Evolutionary conservation across 106 monocot species (phyloP).

Genomic region (Acorus gramineus): DNA sequence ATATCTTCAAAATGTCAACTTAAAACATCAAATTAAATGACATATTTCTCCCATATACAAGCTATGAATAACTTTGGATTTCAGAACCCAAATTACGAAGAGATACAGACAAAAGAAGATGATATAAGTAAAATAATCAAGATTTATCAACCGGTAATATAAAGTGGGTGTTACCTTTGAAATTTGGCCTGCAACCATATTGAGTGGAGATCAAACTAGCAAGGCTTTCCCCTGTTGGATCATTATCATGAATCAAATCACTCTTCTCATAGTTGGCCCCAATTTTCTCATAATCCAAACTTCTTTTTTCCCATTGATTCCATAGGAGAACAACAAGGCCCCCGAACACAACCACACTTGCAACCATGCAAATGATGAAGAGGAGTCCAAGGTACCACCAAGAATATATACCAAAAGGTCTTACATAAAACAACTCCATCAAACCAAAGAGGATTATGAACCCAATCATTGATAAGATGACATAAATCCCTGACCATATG

Average conservation of each 20-base stretch:
- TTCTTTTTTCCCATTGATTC: constrained; percentile 35
- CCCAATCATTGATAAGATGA: constrained; percentile 45
- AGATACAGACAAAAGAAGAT: neutral
- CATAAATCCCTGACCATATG: constrained; percentile 52
- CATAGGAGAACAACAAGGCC: constrained; percentile 53
- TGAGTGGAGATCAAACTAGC: constrained; percentile 28
- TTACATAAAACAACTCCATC: constrained; percentile 46
- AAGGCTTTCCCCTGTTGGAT: constrained; percentile 11
- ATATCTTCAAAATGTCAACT: too few species aligned
- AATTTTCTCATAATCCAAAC: constrained; percentile 8
- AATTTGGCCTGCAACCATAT: constrained; percentile 69
- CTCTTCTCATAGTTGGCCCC: constrained; percentile 12
- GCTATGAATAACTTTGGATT: too few species aligned
- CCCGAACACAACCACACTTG: constrained; percentile 45
- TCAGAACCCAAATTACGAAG: too few species aligned
- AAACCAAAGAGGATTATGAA: constrained; percentile 40
- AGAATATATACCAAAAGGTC: constrained; percentile 26
- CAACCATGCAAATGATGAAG: constrained; percentile 55
- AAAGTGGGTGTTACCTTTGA: constrained; percentile 42
- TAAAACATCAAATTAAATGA: too few species aligned
- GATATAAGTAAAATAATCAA: neutral
- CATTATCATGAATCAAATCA: neutral
- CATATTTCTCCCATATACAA: too few species aligned
- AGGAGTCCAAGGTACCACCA: constrained; percentile 78
- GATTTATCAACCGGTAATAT: neutral